Evolutionary conservation across 306 rosid genomes (phyloP), one percentile per base, ranked within the genome.

Genomic region (Vachellia collinsii): DNA sequence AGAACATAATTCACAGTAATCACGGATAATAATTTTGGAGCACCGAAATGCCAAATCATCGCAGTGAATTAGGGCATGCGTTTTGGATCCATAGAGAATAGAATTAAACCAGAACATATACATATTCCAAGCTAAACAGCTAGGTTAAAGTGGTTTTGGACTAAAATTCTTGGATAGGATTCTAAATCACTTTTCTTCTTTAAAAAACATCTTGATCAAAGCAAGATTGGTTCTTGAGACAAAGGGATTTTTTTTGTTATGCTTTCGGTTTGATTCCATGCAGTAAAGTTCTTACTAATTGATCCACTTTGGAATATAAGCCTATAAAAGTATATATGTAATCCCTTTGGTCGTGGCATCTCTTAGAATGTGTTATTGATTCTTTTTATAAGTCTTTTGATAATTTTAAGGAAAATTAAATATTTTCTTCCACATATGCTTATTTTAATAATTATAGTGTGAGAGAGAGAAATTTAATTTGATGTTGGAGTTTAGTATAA

Each of bases 1-100:
- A 85, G 78, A 56, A 20, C 34, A 82, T 75, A 77, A 67, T 54
- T 87, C 83, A 77, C 86, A 59, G 48, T 64, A 77, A 82, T 82
- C 48, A 79, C 47, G 59, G 72, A 74, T 82, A 29, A 9, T 19
- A 16, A 19, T 34, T 78, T 75, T 79, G 17, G 73, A 77, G 61
- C 83, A 84, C 86, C 83, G 81, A 36, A 84, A 67, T 22, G 43
- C 84, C 86, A 84, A 79, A 81, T 87, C 62, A 65, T 59, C 38
- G 74, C 62, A 46, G 16, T 66, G 39, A 56, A 67, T 41, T 67
- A 72, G 71, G 74, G 53, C 80, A 43, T 70, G 74, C 79, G 42
- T 62, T 75, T 78, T 34, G 54, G 54, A 66, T 56, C 29, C 41
- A 23, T 12, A 38, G 3, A 68, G 48, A 68, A 68, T 39, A 71